These are phyloP conservation scores for Diospyros lotus DNA, from an alignment of 148 eudicot species.

Conservation along the genomic window DNA sequence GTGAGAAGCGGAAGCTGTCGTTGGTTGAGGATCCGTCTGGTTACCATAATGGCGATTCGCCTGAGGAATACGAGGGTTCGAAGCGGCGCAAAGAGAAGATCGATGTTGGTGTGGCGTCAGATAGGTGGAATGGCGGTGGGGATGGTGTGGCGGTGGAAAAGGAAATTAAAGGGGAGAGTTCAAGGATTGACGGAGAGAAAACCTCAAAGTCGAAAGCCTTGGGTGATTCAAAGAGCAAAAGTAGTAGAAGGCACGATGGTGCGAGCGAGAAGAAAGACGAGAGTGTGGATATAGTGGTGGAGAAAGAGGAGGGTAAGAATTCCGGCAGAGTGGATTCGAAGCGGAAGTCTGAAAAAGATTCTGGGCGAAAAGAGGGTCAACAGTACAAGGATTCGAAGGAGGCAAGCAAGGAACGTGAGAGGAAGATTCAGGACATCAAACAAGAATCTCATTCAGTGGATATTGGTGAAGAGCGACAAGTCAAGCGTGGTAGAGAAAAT, in stretches of 20 bases:
- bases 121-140: constrained; percentile 73
- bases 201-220: constrained; percentile 20
- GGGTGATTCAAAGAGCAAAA: constrained; percentile 57
- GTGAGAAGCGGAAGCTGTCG: constrained; percentile 64
- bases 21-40: constrained; percentile 38
- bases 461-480: constrained; percentile 43
- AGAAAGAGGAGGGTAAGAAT: constrained; percentile 52
- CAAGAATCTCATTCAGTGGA: constrained; percentile 29
- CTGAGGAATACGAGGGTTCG: constrained; percentile 45
- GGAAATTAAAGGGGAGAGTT: constrained; percentile 33
- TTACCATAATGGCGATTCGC: constrained; percentile 39
- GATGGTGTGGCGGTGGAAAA: constrained; percentile 26
- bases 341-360: constrained; percentile 61
- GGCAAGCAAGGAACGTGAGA: constrained; percentile 65
- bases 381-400: constrained; percentile 31
- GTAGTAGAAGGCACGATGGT: constrained; percentile 47
- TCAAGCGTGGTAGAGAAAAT: constrained; percentile 49
- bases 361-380: constrained; percentile 46
- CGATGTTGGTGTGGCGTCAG: constrained; percentile 31
- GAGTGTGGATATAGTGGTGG: constrained; percentile 18
- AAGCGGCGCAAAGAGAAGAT: constrained; percentile 73
- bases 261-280: constrained; percentile 37
- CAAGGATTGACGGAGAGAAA: constrained; percentile 19
- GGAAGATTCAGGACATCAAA: constrained; percentile 41
- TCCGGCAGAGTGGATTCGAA: constrained; percentile 51